These are phyloP conservation scores for Trametopsis cervina DNA, from an alignment of 768 basidiomycete genomes.

Conservation along the genomic window DNA sequence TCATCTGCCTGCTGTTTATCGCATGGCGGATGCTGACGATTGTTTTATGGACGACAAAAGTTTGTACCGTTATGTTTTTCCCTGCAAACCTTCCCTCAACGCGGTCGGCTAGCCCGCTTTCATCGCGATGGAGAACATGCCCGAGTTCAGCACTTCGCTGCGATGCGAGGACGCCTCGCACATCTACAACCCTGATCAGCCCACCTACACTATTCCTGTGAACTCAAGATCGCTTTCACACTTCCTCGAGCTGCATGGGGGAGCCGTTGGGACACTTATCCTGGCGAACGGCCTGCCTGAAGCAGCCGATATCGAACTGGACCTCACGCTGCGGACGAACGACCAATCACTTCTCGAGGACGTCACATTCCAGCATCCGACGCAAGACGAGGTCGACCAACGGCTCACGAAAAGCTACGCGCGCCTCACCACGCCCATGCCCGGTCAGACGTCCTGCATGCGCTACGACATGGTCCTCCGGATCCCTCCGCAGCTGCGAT, in stretches of 20 bases:
- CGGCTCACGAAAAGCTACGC: slow-evolving; percentile 30
- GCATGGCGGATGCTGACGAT: slow-evolving; percentile 38
- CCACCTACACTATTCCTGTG: slow-evolving; percentile 33
- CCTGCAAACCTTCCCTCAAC: too few species aligned
- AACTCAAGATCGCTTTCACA: slow-evolving; percentile 32
- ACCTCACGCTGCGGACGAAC: slow-evolving; percentile 40
- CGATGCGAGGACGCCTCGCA: slow-evolving; percentile 41
- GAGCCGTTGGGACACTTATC: slow-evolving; percentile 43
- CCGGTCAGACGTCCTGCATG: slow-evolving; percentile 32
- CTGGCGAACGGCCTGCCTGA: slow-evolving; percentile 37
- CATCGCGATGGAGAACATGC: slow-evolving; percentile 51
- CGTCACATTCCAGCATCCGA: slow-evolving; percentile 31
- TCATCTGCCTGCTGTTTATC: slow-evolving; percentile 36
- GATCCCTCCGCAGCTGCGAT: slow-evolving; percentile 43
- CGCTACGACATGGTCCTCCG: slow-evolving; percentile 48
- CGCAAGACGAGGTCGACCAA: slow-evolving; percentile 25
- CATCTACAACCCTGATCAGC: slow-evolving; percentile 33
- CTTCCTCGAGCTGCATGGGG: slow-evolving; percentile 39
- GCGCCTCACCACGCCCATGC: slow-evolving; percentile 31
- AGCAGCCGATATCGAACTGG: slow-evolving; percentile 39
- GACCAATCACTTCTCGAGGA: slow-evolving; percentile 34
- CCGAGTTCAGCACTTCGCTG: slow-evolving; percentile 44
- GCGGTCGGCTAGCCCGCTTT: slow-evolving; percentile 43
- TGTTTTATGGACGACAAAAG: slow-evolving; percentile 40
- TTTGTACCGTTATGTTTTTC: too few species aligned